phyloP scores from a whole-genome alignment of 768 basidiomycete species.

The Trametes gibbosa region DNA sequence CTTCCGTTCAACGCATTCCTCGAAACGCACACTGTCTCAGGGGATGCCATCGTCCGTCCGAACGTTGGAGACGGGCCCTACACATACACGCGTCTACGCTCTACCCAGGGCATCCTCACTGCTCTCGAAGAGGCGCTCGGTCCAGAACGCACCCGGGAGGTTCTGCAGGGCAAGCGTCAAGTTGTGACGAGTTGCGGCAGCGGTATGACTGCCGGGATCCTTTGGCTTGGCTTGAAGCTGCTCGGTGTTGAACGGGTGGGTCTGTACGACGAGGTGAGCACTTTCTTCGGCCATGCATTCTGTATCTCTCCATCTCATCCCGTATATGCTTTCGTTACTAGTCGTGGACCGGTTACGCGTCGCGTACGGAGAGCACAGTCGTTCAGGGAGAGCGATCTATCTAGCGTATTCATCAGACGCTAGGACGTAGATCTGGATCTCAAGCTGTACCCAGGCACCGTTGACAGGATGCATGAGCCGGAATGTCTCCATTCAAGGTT shows the following conservation, averaged over 20 bases:
- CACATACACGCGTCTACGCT: conserved; percentile 34
- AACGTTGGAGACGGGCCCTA: conserved; percentile 44
- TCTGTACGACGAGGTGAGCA: conserved; percentile 91
- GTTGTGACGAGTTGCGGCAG: conserved; percentile 87
- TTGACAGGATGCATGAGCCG: too few relatives aligned
- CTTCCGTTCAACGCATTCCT: conserved; percentile 82
- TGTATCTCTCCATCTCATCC: not conserved
- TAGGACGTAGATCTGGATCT: not conserved
- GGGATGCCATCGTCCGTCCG: conserved; percentile 1
- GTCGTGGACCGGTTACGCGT: conserved; percentile 96
- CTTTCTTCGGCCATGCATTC: not conserved
- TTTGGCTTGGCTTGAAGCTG: conserved; percentile 89
- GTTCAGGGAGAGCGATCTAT: conserved; percentile 37
- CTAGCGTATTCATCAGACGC: not conserved
- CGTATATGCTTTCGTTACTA: conserved; percentile 30
- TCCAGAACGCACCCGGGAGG: conserved; percentile 45
- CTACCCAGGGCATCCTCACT: conserved; percentile 39
- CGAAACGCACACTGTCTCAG: conserved; percentile 33
- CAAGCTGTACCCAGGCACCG: too few relatives aligned
- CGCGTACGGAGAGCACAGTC: conserved; percentile 71
- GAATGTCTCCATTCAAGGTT: too few relatives aligned
- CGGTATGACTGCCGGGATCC: conserved; percentile 95
- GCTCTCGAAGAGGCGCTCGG: conserved; percentile 68
- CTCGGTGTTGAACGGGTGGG: conserved; percentile 56
- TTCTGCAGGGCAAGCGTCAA: conserved; percentile 57